A percentile compares a stretch with the other conserved stretches of the same genome.
Conservation (phyloP, 192 early-diverging fungal genomes). For the Coemansia sp. region DNA sequence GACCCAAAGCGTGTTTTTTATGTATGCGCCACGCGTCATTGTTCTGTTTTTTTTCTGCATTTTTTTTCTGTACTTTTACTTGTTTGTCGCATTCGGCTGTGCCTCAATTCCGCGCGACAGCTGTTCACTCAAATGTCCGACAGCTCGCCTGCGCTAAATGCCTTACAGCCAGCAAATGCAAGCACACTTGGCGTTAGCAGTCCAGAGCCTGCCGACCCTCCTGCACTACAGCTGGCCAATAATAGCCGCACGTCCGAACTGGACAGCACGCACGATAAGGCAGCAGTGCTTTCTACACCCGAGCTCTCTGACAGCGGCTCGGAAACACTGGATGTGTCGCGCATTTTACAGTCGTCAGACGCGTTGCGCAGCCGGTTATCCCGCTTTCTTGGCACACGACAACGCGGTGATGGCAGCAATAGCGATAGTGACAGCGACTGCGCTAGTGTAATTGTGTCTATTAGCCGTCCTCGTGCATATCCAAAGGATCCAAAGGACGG, state of each 20-base stretch:
- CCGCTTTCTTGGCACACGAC: neutral
- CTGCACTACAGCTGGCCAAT: too few relatives aligned
- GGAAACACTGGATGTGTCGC: conserved; percentile 14
- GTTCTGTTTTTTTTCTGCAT: conserved; percentile 1
- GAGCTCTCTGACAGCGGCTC: conserved; percentile 16
- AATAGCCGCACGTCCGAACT: neutral
- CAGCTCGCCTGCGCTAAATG: neutral
- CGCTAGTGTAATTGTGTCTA: neutral
- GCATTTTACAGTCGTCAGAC: conserved; percentile 17
- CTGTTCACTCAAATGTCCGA: neutral
- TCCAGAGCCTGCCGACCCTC: too few relatives aligned
- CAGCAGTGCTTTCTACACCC: neutral
- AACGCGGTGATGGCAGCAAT: neutral
- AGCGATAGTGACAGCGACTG: neutral
- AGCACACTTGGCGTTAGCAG: neutral
- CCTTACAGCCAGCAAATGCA: neutral
- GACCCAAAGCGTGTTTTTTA: neutral
- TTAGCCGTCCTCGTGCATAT: neutral
- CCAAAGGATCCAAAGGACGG: neutral
- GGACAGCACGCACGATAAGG: neutral
- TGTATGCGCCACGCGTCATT: neutral
- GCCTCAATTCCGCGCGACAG: too few relatives aligned
- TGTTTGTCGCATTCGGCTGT: too few relatives aligned
- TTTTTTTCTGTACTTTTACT: neutral
- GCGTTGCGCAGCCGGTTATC: conserved; percentile 9